Conservation (phyloP, 1,284 basidiomycete species). For the Austropuccinia psidii region DNA sequence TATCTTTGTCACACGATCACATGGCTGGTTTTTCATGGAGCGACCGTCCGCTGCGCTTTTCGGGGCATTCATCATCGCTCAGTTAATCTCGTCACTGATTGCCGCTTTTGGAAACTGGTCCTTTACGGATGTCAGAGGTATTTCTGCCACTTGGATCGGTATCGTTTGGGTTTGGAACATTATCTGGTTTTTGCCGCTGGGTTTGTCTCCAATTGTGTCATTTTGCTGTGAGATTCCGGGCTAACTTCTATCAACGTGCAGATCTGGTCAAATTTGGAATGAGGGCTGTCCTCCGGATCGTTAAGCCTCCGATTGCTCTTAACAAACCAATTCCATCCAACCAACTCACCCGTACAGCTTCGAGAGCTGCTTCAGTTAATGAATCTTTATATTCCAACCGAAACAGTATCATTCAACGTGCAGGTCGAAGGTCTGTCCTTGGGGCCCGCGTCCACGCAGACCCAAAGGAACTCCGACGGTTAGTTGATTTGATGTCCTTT, state of each 20-base stretch:
- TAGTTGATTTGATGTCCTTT: not conserved
- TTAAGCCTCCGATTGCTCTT: constrained; percentile 53
- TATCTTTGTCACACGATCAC: constrained; percentile 93
- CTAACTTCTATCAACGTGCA: not conserved
- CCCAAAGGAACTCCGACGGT: constrained; percentile 20
- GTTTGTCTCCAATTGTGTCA: not conserved
- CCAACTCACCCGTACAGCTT: constrained; percentile 75
- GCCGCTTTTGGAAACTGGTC: constrained; percentile 85
- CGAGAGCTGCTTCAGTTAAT: constrained; percentile 76
- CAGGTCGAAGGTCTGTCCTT: constrained; percentile 73
- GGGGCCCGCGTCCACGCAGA: constrained; percentile 51
- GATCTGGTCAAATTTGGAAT: constrained; percentile 77
- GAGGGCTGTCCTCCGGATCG: constrained; percentile 76
- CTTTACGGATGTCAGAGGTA: constrained; percentile 54
- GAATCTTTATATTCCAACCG: constrained; percentile 91
- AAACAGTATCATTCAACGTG: constrained; percentile 77
- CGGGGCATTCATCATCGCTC: constrained; percentile 81
- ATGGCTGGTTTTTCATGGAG: constrained; percentile 97
- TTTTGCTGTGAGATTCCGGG: not conserved
- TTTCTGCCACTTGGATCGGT: constrained; percentile 90
- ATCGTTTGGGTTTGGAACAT: constrained; percentile 54
- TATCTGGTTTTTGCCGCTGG: constrained; percentile 34
- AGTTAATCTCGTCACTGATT: constrained; percentile 89
- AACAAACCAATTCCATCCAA: constrained; percentile 25
- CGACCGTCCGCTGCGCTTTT: constrained; percentile 83